phyloP scores from a whole-genome alignment of 2,329 filamentous ascomycete genomes.

The Colletotrichum noveboracense region DNA sequence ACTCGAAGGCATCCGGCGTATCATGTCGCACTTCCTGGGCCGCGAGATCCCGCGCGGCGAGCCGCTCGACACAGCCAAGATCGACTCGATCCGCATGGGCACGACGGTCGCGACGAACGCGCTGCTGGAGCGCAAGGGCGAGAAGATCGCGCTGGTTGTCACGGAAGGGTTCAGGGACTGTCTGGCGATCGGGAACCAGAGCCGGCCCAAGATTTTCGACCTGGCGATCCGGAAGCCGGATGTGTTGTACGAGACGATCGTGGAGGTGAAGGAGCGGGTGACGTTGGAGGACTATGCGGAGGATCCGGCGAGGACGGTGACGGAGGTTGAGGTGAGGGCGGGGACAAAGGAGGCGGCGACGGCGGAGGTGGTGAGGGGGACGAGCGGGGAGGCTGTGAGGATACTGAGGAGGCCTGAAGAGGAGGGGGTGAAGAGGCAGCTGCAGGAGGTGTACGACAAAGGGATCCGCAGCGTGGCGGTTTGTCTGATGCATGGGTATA shows the following conservation, averaged over 20 bases:
- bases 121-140: slow-evolving; percentile 86
- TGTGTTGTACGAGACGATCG: slow-evolving; percentile 81
- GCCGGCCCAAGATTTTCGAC: slow-evolving; percentile 88
- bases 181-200: slow-evolving; percentile 88
- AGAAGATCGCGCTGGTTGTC: slow-evolving; percentile 85
- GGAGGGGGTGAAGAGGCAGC: slow-evolving; percentile 54
- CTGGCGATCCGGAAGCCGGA: slow-evolving; percentile 87
- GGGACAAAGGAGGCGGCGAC: slow-evolving; percentile 51
- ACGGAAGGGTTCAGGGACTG: slow-evolving; percentile 90
- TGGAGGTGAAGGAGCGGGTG: slow-evolving; percentile 91
- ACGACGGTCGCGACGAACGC: slow-evolving; percentile 96
- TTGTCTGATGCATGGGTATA: slow-evolving; percentile 91
- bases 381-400: slow-evolving; percentile 72
- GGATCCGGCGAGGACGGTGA: slow-evolving; percentile 70
- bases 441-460: slow-evolving; percentile 66
- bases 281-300: slow-evolving; percentile 93
- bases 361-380: slow-evolving; percentile 68
- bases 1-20: slow-evolving; percentile 86
- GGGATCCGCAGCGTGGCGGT: slow-evolving; percentile 86
- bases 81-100: slow-evolving; percentile 94
- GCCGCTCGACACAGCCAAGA: slow-evolving; percentile 79
- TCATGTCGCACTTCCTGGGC: slow-evolving; percentile 78
- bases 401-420: slow-evolving; percentile 63
- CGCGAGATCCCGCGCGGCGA: slow-evolving; percentile 81
- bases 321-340: slow-evolving; percentile 58